These are phyloP conservation scores for Chaetomium sp. DNA, from an alignment of 2,329 filamentous ascomycete genomes.

Conservation along the genomic window DNA sequence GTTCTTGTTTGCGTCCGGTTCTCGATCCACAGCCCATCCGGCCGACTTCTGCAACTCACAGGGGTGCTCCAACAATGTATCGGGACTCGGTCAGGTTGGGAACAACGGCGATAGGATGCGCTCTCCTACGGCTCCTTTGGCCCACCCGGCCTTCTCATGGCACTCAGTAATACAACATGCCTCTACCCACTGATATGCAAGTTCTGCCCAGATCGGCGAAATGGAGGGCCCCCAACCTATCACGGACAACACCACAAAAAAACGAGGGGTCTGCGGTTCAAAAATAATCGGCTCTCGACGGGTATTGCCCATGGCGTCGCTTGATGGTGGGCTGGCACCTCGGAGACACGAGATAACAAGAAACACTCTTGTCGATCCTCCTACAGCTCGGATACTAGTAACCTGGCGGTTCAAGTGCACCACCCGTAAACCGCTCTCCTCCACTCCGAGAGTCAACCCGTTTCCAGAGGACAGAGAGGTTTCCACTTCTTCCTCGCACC, in stretches of 20 bases:
- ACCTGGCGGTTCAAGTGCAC: background rate
- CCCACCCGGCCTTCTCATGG: slow-evolving; percentile 17
- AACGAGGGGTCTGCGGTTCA: background rate
- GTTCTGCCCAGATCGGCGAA: slow-evolving; percentile 17
- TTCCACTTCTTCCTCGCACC: background rate
- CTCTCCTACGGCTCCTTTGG: slow-evolving; percentile 5
- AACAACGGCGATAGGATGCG: background rate
- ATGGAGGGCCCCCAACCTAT: too few relatives aligned
- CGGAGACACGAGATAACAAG: background rate
- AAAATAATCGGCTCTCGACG: background rate
- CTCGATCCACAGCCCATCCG: background rate
- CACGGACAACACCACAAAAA: too few relatives aligned
- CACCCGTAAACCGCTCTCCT: background rate
- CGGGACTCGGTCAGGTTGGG: background rate
- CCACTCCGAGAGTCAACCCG: background rate
- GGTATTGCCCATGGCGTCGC: background rate
- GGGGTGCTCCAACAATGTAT: background rate
- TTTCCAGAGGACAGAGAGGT: background rate
- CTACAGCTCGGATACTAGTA: background rate
- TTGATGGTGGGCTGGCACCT: background rate
- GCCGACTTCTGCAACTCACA: background rate
- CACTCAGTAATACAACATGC: slow-evolving; percentile 25
- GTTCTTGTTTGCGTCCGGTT: background rate
- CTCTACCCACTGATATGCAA: slow-evolving; percentile 19
- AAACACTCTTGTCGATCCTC: background rate